Evolutionary conservation across 208 protist genomes (phyloP).

Genomic region (Leishmania mexicana): DNA sequence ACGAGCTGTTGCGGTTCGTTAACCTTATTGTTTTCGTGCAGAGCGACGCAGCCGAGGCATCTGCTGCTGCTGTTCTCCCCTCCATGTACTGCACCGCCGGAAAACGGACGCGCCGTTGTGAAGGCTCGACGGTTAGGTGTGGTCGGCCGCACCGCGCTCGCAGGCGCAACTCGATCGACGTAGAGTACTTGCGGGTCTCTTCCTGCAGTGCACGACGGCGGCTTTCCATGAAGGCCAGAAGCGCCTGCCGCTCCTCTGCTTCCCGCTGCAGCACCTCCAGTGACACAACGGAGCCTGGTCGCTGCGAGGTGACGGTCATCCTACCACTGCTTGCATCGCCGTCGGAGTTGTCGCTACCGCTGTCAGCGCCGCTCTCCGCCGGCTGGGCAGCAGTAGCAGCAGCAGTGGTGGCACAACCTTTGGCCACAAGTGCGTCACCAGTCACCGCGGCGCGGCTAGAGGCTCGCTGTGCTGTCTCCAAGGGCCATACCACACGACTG

Average conservation of each 20-base stretch:
- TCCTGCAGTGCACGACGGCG: slow-evolving; percentile 50
- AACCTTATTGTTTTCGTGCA: slow-evolving; percentile 73
- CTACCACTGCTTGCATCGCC: slow-evolving; percentile 12
- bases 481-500: slow-evolving; percentile 45
- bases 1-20: slow-evolving; percentile 78
- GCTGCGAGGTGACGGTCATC: neutral
- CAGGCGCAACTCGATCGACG: slow-evolving; percentile 79
- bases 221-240: slow-evolving; percentile 57
- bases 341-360: slow-evolving; percentile 4
- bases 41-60: slow-evolving; percentile 5
- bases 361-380: neutral
- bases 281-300: slow-evolving; percentile 26
- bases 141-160: slow-evolving; percentile 76
- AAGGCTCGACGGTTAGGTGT: slow-evolving; percentile 74
- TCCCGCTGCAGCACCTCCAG: slow-evolving; percentile 61
- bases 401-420: neutral
- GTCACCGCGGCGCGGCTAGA: slow-evolving; percentile 27
- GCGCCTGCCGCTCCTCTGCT: slow-evolving; percentile 64
- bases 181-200: slow-evolving; percentile 67
- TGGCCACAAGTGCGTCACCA: slow-evolving; percentile 7
- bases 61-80: neutral
- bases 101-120: slow-evolving; percentile 52
- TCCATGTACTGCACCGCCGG: slow-evolving; percentile 28
- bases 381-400: neutral
- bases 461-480: slow-evolving; percentile 40